phyloP scores from a whole-genome alignment of 306 rosid species.

The Quercus agrifolia region DNA sequence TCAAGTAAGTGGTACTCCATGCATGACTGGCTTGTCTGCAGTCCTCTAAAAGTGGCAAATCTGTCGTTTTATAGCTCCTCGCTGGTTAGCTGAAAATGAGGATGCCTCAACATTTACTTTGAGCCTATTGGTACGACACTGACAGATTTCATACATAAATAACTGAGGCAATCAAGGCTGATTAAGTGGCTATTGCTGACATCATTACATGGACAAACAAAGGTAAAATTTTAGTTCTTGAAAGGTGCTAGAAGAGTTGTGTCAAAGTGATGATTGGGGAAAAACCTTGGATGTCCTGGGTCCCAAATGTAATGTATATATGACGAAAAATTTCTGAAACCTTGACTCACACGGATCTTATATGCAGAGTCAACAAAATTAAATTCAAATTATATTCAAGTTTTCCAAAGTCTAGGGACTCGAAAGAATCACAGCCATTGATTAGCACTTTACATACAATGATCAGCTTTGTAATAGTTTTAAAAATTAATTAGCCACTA shows the following conservation, averaged over 20 bases:
- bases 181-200: not conserved
- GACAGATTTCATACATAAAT: constrained; percentile 17
- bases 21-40: constrained; percentile 21
- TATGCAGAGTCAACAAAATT: not conserved
- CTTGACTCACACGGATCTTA: not conserved
- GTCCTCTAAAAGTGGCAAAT: constrained; percentile 33
- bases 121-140: constrained; percentile 15
- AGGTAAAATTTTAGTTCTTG: constrained; percentile 5
- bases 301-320: not conserved
- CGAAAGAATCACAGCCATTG: not conserved
- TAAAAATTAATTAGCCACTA: not conserved
- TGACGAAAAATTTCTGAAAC: no score
- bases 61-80: constrained; percentile 28
- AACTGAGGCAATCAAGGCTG: constrained; percentile 8
- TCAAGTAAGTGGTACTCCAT: not conserved
- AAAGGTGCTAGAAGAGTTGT: constrained; percentile 5
- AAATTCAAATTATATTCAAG: no score
- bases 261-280: not conserved
- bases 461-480: not conserved
- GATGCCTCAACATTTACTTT: constrained; percentile 36
- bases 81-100: constrained; percentile 53
- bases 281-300: constrained; percentile 2
- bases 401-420: no score
- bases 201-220: not conserved
- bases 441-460: constrained; percentile 3